Evolutionary conservation across 2,329 filamentous ascomycete species (phyloP).

Genomic region (Fusarium nodosum): DNA sequence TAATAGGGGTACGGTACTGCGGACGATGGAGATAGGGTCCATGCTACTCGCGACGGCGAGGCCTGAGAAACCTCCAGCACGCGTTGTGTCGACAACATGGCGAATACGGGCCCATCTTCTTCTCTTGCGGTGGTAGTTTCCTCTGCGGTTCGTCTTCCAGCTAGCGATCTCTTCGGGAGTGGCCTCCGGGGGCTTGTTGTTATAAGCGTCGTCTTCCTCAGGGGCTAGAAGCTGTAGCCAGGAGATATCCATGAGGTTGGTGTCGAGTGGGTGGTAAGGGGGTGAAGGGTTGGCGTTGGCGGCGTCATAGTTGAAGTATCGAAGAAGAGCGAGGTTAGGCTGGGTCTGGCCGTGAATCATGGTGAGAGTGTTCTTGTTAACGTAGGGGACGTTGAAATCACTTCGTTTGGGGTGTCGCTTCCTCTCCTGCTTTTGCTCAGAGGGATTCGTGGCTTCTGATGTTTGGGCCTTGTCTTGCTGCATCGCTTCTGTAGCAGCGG

Average conservation of each 20-base stretch:
- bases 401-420: constrained; percentile 53
- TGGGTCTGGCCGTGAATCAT: constrained; percentile 85
- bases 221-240: constrained; percentile 94
- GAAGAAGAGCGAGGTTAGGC: constrained; percentile 87
- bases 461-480: constrained; percentile 25
- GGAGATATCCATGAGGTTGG: constrained; percentile 84
- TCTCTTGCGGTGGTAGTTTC: constrained; percentile 89
- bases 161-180: constrained; percentile 72
- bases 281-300: constrained; percentile 70
- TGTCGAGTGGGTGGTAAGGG: constrained; percentile 82
- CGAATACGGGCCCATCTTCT: constrained; percentile 82
- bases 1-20: constrained; percentile 82
- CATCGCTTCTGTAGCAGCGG: constrained; percentile 7
- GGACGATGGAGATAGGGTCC: constrained; percentile 82
- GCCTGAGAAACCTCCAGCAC: constrained; percentile 83
- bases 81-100: constrained; percentile 79
- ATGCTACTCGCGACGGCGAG: constrained; percentile 86
- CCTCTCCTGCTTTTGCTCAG: constrained; percentile 43
- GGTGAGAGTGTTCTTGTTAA: constrained; percentile 81
- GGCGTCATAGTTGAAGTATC: constrained; percentile 89
- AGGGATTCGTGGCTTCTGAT: constrained; percentile 13
- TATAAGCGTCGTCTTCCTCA: constrained; percentile 79
- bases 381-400: constrained; percentile 75
- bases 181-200: constrained; percentile 71
- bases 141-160: constrained; percentile 86